Evolutionary conservation across 2,329 filamentous ascomycete species (phyloP).

Genomic region (Ciborinia camelliae): DNA sequence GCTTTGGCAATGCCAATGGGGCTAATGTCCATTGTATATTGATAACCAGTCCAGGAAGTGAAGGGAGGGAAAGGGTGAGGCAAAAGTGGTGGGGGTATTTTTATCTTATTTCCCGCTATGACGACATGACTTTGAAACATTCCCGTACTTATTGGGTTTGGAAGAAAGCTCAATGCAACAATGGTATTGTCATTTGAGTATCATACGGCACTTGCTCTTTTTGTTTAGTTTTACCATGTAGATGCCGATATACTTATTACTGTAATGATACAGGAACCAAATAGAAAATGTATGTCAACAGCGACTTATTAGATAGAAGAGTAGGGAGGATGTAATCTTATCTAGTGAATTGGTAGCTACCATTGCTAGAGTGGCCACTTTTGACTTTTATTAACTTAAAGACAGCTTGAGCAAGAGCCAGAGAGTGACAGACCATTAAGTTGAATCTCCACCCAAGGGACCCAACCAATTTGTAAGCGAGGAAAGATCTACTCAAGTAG

Average conservation of each 20-base stretch:
- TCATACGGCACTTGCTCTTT: background rate
- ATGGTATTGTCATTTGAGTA: background rate
- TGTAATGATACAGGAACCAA: background rate
- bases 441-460: background rate
- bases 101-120: background rate
- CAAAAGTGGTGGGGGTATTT: background rate
- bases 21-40: constrained; percentile 26
- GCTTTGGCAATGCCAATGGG: constrained; percentile 30
- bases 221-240: background rate
- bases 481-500: background rate
- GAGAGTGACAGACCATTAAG: no score
- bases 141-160: no score
- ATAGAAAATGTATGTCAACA: background rate
- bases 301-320: background rate
- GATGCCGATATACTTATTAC: background rate
- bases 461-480: constrained; percentile 5
- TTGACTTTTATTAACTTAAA: no score
- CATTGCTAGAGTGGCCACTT: background rate
- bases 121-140: constrained; percentile 10
- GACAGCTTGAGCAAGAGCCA: constrained; percentile 9
- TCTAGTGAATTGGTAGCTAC: no score
- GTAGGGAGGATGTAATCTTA: no score
- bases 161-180: background rate
- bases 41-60: background rate
- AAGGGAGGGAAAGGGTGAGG: background rate